These are phyloP conservation scores for Volvariella volvacea DNA, from an alignment of 1,284 basidiomycete genomes.

Conservation along the genomic window DNA sequence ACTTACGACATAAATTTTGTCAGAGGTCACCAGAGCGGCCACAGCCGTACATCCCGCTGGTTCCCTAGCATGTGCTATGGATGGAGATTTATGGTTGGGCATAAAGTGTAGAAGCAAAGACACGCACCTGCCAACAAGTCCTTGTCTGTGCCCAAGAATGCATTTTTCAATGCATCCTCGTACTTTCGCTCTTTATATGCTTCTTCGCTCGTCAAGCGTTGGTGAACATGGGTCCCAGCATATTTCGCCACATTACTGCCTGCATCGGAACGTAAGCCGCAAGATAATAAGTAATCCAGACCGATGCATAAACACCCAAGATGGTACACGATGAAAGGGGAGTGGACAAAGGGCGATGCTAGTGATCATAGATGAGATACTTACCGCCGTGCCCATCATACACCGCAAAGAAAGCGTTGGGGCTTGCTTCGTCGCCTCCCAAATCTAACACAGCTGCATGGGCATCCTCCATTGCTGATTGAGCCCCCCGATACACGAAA, in stretches of 20 bases:
- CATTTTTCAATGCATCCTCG: slow-evolving; percentile 75
- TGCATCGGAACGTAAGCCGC: slow-evolving; percentile 28
- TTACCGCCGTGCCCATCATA: slow-evolving; percentile 98
- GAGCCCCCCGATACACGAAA: slow-evolving; percentile 12
- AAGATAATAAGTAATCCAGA: slow-evolving; percentile 5
- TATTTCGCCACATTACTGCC: slow-evolving; percentile 88
- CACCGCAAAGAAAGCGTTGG: slow-evolving; percentile 87
- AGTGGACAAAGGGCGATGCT: background rate
- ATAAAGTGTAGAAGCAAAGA: slow-evolving; percentile 11
- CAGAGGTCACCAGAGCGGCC: slow-evolving; percentile 74
- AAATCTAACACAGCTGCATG: slow-evolving; percentile 80
- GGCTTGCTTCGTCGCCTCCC: slow-evolving; percentile 33
- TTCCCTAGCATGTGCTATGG: slow-evolving; percentile 83
- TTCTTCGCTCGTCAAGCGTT: slow-evolving; percentile 69
- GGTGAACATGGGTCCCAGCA: slow-evolving; percentile 87
- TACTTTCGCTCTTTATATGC: slow-evolving; percentile 71
- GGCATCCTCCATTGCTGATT: slow-evolving; percentile 95
- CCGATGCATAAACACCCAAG: background rate
- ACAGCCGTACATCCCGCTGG: slow-evolving; percentile 98
- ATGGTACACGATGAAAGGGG: no score
- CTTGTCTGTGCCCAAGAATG: slow-evolving; percentile 93
- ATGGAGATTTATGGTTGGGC: no score
- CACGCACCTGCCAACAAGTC: slow-evolving; percentile 80
- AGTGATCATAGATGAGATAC: slow-evolving; percentile 19
- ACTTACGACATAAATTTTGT: slow-evolving; percentile 79